Conservation (phyloP, 352 stramenopile species). For the Globisporangium paddicum region DNA sequence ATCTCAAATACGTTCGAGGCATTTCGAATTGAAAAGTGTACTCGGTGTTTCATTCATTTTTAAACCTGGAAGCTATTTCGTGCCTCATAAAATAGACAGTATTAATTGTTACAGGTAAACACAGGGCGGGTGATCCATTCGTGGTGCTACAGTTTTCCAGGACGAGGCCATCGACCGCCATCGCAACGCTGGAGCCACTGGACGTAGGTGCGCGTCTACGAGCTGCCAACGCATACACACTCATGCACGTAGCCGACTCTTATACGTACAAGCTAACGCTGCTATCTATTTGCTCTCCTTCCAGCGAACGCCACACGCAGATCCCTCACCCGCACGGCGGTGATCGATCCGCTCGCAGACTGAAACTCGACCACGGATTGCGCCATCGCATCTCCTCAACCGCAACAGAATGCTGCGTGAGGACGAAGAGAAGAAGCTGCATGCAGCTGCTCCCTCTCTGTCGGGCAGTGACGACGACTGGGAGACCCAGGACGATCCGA, state of each 20-base stretch:
- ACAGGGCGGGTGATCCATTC: not conserved
- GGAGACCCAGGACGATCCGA: conserved; percentile 27
- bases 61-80: not conserved
- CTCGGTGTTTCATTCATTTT: not conserved
- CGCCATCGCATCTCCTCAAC: no score
- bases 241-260: no score
- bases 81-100: not conserved
- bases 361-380: not conserved
- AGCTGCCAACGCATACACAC: not conserved
- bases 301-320: not conserved
- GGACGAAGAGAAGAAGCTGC: not conserved
- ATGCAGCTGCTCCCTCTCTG: not conserved
- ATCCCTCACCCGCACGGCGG: not conserved
- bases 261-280: no score
- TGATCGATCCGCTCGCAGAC: not conserved
- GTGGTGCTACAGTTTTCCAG: not conserved
- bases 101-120: not conserved
- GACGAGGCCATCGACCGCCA: not conserved
- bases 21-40: not conserved
- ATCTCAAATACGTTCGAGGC: not conserved
- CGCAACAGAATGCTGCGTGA: conserved; percentile 5
- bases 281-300: not conserved
- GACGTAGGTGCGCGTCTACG: not conserved
- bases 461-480: conserved; percentile 28
- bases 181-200: conserved; percentile 1